Evolutionary conservation across 1,284 basidiomycete genomes (phyloP).

Genomic region (Leccinum proliferum): DNA sequence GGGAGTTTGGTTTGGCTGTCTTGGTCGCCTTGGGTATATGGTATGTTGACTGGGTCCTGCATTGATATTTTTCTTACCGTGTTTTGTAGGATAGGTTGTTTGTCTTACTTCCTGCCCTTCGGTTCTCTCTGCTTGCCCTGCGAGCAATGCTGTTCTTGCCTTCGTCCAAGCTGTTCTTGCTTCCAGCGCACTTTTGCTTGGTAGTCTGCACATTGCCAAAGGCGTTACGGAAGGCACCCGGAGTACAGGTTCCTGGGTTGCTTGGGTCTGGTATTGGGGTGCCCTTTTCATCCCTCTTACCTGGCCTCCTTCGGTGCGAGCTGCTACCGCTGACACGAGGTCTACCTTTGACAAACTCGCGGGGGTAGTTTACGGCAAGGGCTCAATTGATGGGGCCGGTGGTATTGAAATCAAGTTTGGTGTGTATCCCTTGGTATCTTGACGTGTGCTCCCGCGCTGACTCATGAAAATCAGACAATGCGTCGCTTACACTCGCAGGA

Average conservation of each 20-base stretch:
- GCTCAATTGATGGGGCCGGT: slow-evolving; percentile 67
- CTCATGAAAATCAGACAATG: slow-evolving; percentile 44
- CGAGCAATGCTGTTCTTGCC: slow-evolving; percentile 51
- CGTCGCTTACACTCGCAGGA: slow-evolving; percentile 71
- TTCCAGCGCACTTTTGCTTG: slow-evolving; percentile 70
- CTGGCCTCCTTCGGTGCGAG: slow-evolving; percentile 19
- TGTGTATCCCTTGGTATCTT: slow-evolving; percentile 26
- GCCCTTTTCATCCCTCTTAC: slow-evolving; percentile 22
- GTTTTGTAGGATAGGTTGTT: slow-evolving; percentile 10
- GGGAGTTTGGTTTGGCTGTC: slow-evolving; percentile 60
- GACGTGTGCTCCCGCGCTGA: slow-evolving; percentile 3
- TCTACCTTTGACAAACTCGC: slow-evolving; percentile 68
- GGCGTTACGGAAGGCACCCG: slow-evolving; percentile 26
- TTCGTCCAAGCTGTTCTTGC: slow-evolving; percentile 78
- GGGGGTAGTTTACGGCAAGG: slow-evolving; percentile 79
- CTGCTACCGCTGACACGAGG: slow-evolving; percentile 9
- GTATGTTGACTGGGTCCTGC: slow-evolving; percentile 34
- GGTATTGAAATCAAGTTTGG: slow-evolving; percentile 83
- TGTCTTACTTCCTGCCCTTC: slow-evolving; percentile 13
- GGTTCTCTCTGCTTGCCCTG: slow-evolving; percentile 6
- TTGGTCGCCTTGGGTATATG: slow-evolving; percentile 70
- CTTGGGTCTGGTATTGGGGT: slow-evolving; percentile 30
- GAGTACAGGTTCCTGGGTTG: slow-evolving; percentile 23
- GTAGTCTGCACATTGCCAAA: slow-evolving; percentile 37
- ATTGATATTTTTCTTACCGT: background rate